A percentile compares a stretch with the other conserved stretches of the same genome.
Evolutionary conservation across 257 asterid genomes (phyloP).

Genomic region (Solanum ahanhuiri): DNA sequence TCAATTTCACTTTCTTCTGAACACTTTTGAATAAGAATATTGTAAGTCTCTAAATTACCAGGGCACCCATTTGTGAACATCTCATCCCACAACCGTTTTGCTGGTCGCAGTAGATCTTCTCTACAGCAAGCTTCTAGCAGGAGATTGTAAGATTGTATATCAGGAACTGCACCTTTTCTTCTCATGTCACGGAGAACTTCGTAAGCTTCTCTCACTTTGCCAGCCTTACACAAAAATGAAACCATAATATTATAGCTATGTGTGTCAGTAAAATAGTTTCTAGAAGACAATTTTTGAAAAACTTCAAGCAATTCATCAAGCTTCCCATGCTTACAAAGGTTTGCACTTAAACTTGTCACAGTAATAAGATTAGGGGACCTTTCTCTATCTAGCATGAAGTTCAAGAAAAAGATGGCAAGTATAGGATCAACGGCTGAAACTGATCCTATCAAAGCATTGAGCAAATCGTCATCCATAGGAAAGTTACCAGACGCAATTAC

Average conservation of each 20-base stretch:
- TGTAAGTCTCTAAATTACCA: constrained; percentile 53
- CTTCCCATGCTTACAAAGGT: constrained; percentile 54
- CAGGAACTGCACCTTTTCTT: constrained; percentile 56
- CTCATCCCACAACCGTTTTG: constrained; percentile 88
- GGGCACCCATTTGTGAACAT: constrained; percentile 77
- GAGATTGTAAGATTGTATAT: constrained; percentile 53
- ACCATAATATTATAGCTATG: constrained; percentile 62
- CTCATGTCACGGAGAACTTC: constrained; percentile 68
- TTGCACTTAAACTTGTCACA: constrained; percentile 47
- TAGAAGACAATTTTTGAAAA: constrained; percentile 36
- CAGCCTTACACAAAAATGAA: constrained; percentile 54
- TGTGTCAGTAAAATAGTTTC: constrained; percentile 37
- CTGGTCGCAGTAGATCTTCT: constrained; percentile 76
- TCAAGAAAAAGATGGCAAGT: constrained; percentile 45
- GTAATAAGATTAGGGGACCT: constrained; percentile 49
- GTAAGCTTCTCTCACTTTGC: constrained; percentile 63
- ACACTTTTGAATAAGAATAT: constrained; percentile 43
- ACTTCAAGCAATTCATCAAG: constrained; percentile 48
- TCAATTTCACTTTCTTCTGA: constrained; percentile 47
- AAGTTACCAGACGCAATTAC: constrained; percentile 71
- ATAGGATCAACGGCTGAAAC: constrained; percentile 55
- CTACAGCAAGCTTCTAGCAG: constrained; percentile 80
- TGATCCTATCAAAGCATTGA: constrained; percentile 61
- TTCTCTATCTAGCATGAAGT: constrained; percentile 56
- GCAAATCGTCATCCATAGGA: constrained; percentile 64